Evolutionary conservation across 2,329 filamentous ascomycete species (phyloP), one percentile per base, ranked within the genome.

Genomic region (Penicillium sp.): DNA sequence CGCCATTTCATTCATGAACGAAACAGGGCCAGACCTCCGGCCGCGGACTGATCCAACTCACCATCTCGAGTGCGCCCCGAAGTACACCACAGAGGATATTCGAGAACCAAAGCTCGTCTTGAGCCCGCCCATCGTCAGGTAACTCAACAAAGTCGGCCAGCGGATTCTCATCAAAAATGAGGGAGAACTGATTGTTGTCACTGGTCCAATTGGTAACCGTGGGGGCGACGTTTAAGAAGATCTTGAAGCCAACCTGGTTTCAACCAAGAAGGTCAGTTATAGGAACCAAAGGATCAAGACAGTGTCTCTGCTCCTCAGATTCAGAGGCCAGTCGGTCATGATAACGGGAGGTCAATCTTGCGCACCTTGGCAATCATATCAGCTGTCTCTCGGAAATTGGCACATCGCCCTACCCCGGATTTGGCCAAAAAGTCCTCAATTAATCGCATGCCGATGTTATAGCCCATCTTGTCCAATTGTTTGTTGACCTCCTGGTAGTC

Each of bases 351-450:
- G 29, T 32, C 8, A 32, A 8, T 5, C 29, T 7, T 13, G 43
- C 67, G 4, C 68, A 91, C 90, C 78, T 91, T 93, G 37, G 91
- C 83, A 61, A 98, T 93, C 82, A 94, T 91, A 69, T 98, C 93
- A 36, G 93, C 91, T 5, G 93, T 97, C 69, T 98, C 93, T 50
- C 88, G 81, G 66, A 98, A 96, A 73, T 93, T 97, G 59, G 82
- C 79, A 71, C 93, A 98, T 55, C 90, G 81, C 59, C 89, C 88
- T 2, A 87, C 89, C 60, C 89, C 91, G 4, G 90, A 93, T 70
- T 96, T 97, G 61, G 93, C 93, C 13, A 98, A 82, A 64, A 96
- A 98, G 72, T 98, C 93, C 62, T 98, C 93, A 59, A 98, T 96
- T 57, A 98, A 74, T 34, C 93, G 87, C 64, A 97, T 78, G 27